Evolutionary conservation across 495 filamentous ascomycete species (phyloP).

Genomic region (Neurospora sp.): DNA sequence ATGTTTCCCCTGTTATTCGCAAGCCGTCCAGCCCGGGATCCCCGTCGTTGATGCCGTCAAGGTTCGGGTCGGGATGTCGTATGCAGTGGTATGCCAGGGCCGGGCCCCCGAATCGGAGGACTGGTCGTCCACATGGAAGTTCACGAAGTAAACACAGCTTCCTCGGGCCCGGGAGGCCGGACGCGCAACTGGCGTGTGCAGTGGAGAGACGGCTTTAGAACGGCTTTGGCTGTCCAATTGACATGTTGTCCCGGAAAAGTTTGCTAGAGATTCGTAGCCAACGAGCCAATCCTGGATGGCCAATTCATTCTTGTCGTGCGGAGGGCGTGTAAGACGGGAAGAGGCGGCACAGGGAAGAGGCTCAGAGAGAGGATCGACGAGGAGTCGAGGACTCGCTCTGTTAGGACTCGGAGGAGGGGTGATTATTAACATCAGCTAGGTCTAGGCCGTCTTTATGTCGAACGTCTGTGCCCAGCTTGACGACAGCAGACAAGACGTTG

Average conservation of each 20-base stretch:
- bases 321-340: background rate
- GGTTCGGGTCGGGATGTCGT: background rate
- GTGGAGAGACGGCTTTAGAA: background rate
- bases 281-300: background rate
- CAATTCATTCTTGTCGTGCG: background rate
- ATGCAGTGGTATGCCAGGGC: background rate
- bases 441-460: background rate
- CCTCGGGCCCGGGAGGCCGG: background rate
- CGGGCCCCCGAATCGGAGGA: background rate
- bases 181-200: background rate
- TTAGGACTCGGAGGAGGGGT: background rate
- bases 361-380: background rate
- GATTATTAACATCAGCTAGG: background rate
- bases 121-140: background rate
- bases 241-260: background rate
- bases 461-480: background rate
- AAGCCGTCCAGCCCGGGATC: background rate
- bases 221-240: background rate
- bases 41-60: background rate
- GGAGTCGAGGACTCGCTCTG: background rate
- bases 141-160: background rate
- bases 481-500: background rate
- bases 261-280: background rate
- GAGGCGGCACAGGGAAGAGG: background rate
- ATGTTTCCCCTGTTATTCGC: background rate